A percentile compares a stretch with the other conserved stretches of the same genome.
Conservation (phyloP, 192 early-diverging fungal genomes). For the Coemansia javaensis region DNA sequence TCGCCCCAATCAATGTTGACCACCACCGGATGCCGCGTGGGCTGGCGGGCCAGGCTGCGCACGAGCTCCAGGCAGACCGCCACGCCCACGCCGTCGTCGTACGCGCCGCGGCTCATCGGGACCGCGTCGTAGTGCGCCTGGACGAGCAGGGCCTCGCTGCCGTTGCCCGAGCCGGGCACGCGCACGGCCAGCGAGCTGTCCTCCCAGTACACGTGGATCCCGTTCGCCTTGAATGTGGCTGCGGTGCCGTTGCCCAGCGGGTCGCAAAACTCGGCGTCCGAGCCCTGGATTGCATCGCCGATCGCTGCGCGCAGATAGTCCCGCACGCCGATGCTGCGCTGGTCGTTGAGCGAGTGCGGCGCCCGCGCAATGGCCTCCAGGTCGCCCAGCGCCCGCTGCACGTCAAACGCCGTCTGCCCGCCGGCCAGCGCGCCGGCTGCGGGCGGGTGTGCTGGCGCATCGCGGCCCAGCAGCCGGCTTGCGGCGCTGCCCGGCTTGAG, state of each 20-base stretch:
- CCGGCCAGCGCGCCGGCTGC: neutral
- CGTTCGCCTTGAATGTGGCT: conserved; percentile 24
- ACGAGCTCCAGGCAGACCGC: conserved; percentile 60
- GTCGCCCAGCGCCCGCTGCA: conserved; percentile 28
- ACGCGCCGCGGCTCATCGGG: conserved; percentile 64
- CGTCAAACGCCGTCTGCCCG: conserved; percentile 32
- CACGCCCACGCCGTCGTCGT: conserved; percentile 66
- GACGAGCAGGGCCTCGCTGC: conserved; percentile 56
- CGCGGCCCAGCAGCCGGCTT: conserved; percentile 12
- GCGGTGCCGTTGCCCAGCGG: conserved; percentile 21
- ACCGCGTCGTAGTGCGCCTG: conserved; percentile 69
- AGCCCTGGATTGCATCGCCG: conserved; percentile 9
- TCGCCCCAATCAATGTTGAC: conserved; percentile 73
- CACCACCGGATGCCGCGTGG: conserved; percentile 58
- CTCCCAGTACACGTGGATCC: conserved; percentile 40
- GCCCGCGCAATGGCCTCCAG: conserved; percentile 28
- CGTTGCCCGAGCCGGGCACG: conserved; percentile 50
- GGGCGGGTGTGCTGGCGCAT: too few species aligned
- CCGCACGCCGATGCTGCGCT: conserved; percentile 40
- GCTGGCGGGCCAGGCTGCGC: conserved; percentile 56
- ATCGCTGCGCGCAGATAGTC: conserved; percentile 37
- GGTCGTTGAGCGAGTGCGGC: conserved; percentile 51
- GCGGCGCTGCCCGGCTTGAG: conserved; percentile 9
- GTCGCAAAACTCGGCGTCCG: conserved; percentile 23
- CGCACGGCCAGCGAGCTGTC: conserved; percentile 60